Conservation (phyloP, 1,284 basidiomycete genomes). For the Ganoderma lingzhi region DNA sequence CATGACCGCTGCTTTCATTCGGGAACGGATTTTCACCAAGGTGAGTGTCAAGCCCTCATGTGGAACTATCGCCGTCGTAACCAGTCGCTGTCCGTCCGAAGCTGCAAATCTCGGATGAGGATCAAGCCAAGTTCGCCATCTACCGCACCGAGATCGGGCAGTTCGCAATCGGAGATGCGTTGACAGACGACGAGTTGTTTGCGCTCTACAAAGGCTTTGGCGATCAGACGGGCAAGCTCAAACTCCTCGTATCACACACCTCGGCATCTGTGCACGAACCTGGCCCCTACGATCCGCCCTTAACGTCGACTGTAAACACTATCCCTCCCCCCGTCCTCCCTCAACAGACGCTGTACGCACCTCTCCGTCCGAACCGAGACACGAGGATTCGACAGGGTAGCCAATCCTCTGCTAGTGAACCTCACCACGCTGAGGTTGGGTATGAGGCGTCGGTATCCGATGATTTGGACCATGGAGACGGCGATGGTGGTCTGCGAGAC, state of each 20-base stretch:
- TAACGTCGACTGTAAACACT: slow-evolving; percentile 54
- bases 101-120: slow-evolving; percentile 88
- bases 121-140: slow-evolving; percentile 79
- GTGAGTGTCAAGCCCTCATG: slow-evolving; percentile 46
- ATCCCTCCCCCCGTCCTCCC: slow-evolving; percentile 63
- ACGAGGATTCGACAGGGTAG: slow-evolving; percentile 70
- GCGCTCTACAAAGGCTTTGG: slow-evolving; percentile 77
- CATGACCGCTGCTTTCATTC: slow-evolving; percentile 74
- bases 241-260: slow-evolving; percentile 79
- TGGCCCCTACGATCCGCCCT: slow-evolving; percentile 42
- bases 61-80: slow-evolving; percentile 1
- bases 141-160: slow-evolving; percentile 87
- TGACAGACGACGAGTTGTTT: slow-evolving; percentile 74
- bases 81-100: slow-evolving; percentile 39
- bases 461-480: slow-evolving; percentile 67
- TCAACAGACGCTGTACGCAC: slow-evolving; percentile 44
- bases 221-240: slow-evolving; percentile 79
- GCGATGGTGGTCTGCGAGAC: slow-evolving; percentile 52
- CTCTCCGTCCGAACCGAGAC: slow-evolving; percentile 59
- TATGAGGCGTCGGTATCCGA: slow-evolving; percentile 74
- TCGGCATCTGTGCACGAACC: slow-evolving; percentile 67
- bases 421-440: slow-evolving; percentile 56
- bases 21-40: slow-evolving; percentile 87
- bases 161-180: slow-evolving; percentile 74
- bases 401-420: slow-evolving; percentile 73